A percentile compares a stretch with the other conserved stretches of the same genome.
These are phyloP conservation scores for Phytopythium cucurbitacearum DNA, from an alignment of 352 stramenopile species.

Conservation along the genomic window DNA sequence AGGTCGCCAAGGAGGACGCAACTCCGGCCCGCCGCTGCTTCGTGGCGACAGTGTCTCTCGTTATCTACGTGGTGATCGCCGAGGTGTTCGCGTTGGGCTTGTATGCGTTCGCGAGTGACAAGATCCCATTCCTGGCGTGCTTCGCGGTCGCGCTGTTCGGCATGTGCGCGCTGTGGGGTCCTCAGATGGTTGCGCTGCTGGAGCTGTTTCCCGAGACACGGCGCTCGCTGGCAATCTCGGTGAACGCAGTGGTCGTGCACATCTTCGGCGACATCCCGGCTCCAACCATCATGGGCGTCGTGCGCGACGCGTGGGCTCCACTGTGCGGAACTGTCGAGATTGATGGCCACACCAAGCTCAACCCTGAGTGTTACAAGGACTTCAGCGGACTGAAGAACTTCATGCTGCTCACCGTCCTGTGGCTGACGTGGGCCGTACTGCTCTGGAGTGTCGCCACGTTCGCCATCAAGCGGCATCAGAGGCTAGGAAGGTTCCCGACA, in stretches of 20 bases:
- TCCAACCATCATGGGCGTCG: conserved; percentile 79
- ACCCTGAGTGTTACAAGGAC: conserved; percentile 42
- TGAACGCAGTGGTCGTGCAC: conserved; percentile 84
- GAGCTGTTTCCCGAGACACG: conserved; percentile 66
- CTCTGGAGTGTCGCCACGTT: conserved; percentile 31
- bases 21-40: conserved; percentile 29
- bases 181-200: conserved; percentile 71
- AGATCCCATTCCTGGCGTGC: conserved; percentile 41
- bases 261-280: conserved; percentile 89
- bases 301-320: conserved; percentile 85
- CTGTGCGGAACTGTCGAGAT: conserved; percentile 56
- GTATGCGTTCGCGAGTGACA: conserved; percentile 29
- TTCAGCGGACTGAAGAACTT: conserved; percentile 42
- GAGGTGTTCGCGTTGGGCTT: conserved; percentile 38
- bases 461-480: conserved; percentile 23
- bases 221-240: conserved; percentile 72
- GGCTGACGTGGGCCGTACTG: conserved; percentile 57
- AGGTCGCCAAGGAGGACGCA: conserved; percentile 29
- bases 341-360: conserved; percentile 34
- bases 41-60: conserved; percentile 34
- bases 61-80: conserved; percentile 40
- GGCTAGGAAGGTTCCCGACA: conserved; percentile 14
- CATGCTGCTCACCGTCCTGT: conserved; percentile 49
- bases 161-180: conserved; percentile 50
- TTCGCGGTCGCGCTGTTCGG: conserved; percentile 48